phyloP scores from a whole-genome alignment of 2,329 filamentous ascomycete genomes.

The Furcasterigmium furcatum region DNA sequence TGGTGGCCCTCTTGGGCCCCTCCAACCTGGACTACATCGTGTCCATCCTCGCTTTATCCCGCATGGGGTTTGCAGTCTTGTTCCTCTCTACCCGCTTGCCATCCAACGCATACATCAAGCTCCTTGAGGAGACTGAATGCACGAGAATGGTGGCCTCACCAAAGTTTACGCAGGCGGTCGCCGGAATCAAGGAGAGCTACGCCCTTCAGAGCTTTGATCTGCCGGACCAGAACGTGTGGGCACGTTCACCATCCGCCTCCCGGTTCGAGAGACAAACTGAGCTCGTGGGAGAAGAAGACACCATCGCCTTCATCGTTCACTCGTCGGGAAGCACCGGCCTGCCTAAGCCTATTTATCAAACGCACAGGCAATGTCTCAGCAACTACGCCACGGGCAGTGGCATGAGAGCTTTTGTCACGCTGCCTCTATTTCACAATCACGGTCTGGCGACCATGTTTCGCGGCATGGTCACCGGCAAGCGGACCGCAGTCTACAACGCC shows the following conservation, averaged over 20 bases:
- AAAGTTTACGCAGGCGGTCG: constrained; percentile 4
- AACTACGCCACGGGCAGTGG: constrained; percentile 41
- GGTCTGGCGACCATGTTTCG: constrained; percentile 46
- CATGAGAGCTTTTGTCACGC: constrained; percentile 38
- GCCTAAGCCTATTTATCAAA: constrained; percentile 53
- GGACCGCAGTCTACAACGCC: constrained; percentile 44
- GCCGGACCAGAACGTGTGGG: constrained; percentile 5
- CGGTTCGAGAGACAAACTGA: constrained; percentile 8
- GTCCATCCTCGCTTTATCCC: constrained; percentile 46
- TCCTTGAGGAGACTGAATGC: constrained; percentile 40
- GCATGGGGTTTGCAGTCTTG: constrained; percentile 49
- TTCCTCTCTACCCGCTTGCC: constrained; percentile 53
- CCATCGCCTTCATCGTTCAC: constrained; percentile 25
- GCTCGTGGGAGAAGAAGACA: constrained; percentile 18
- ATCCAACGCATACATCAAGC: constrained; percentile 42
- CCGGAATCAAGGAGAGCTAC: constrained; percentile 7
- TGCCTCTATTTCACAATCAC: constrained; percentile 50
- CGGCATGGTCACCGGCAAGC: constrained; percentile 39
- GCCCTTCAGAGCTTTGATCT: constrained; percentile 9
- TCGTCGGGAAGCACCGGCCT: constrained; percentile 49
- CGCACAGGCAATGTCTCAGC: constrained; percentile 40
- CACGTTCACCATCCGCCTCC: neutral
- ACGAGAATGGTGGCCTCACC: constrained; percentile 13
- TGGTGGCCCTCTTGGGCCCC: constrained; percentile 42
- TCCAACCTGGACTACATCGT: constrained; percentile 50